Conservation (phyloP, 129 eudicot genomes). For the Erigeron canadensis region DNA sequence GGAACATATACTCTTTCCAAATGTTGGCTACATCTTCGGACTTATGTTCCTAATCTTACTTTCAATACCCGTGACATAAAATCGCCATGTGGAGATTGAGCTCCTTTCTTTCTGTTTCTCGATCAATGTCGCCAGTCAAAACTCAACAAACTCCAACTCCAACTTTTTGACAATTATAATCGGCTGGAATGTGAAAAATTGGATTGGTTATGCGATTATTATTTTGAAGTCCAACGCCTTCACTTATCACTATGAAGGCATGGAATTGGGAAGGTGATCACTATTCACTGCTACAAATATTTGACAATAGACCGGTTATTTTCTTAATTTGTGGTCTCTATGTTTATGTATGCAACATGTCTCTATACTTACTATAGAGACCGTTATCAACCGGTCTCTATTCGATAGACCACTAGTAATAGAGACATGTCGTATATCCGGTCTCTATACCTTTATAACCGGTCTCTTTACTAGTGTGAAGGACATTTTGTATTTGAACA, state of each 20-base stretch:
- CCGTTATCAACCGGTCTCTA: too few species aligned
- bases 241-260: too few species aligned
- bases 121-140: slow-evolving; percentile 21
- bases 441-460: too few species aligned
- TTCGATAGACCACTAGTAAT: too few species aligned
- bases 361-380: too few species aligned
- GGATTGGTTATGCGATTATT: slow-evolving; percentile 18
- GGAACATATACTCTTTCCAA: slow-evolving; percentile 14
- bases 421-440: too few species aligned
- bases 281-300: too few species aligned
- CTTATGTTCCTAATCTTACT: slow-evolving; percentile 7
- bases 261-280: too few species aligned
- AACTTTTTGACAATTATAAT: not conserved
- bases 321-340: too few species aligned
- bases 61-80: not conserved
- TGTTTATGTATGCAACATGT: too few species aligned
- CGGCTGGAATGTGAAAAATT: slow-evolving; percentile 7
- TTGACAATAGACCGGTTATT: too few species aligned
- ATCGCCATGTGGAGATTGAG: not conserved
- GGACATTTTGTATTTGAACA: slow-evolving; percentile 16
- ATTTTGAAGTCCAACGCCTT: not conserved
- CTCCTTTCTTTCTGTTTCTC: slow-evolving; percentile 10
- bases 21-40: slow-evolving; percentile 28
- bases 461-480: too few species aligned
- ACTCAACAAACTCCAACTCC: not conserved